phyloP scores from a whole-genome alignment of 148 eudicot species.

The Nepenthes gracilis region DNA sequence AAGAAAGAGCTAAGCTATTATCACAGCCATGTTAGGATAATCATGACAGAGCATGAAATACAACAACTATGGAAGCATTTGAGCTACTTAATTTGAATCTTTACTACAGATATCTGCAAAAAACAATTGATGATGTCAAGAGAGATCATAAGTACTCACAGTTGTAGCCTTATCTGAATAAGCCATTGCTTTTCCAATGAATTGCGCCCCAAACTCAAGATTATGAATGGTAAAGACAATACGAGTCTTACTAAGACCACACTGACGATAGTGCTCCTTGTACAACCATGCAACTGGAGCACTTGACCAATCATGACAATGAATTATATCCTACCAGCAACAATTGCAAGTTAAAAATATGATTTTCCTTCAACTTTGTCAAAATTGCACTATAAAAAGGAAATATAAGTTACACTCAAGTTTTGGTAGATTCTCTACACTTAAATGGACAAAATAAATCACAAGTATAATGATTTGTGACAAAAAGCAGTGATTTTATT shows the following conservation, averaged over 20 bases:
- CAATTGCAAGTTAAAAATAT: neutral
- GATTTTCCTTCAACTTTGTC: neutral
- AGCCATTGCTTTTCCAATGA: constrained; percentile 68
- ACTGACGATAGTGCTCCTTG: constrained; percentile 77
- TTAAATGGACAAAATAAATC: too few relatives aligned
- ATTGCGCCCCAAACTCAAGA: constrained; percentile 78
- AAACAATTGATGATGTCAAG: neutral
- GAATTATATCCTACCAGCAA: constrained; percentile 75
- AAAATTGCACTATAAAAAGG: neutral
- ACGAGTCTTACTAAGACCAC: constrained; percentile 87
- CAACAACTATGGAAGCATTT: too few relatives aligned
- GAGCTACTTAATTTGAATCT: too few relatives aligned
- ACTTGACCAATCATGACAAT: constrained; percentile 99
- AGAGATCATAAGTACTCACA: constrained; percentile 29
- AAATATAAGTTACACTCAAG: neutral
- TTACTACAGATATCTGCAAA: too few relatives aligned
- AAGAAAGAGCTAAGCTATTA: neutral
- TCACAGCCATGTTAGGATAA: neutral
- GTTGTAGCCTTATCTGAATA: constrained; percentile 85
- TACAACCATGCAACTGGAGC: constrained; percentile 97
- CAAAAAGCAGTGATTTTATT: too few relatives aligned
- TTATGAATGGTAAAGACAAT: constrained; percentile 93
- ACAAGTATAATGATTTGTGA: too few relatives aligned
- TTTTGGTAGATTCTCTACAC: too few relatives aligned
- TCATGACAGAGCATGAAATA: too few relatives aligned